phyloP scores from a whole-genome alignment of 495 filamentous ascomycete species.

The Niebla homalea region DNA sequence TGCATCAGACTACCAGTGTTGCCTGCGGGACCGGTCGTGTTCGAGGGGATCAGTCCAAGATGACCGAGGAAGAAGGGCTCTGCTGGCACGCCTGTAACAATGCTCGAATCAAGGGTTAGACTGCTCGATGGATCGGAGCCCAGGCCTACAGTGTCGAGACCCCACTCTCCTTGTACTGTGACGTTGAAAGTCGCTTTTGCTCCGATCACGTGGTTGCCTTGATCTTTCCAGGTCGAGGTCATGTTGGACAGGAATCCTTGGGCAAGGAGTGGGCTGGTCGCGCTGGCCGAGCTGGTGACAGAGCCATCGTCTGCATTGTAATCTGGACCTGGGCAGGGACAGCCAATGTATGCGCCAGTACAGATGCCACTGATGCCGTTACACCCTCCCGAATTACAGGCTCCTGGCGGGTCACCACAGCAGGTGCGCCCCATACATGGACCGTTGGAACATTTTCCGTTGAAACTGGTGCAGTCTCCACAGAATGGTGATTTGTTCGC shows the following conservation, averaged over 20 bases:
- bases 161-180: slow-evolving; percentile 28
- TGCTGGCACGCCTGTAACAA: slow-evolving; percentile 31
- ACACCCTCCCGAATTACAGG: slow-evolving; percentile 12
- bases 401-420: slow-evolving; percentile 6
- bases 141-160: slow-evolving; percentile 35
- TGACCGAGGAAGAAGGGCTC: slow-evolving; percentile 33
- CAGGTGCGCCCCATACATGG: slow-evolving; percentile 9
- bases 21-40: slow-evolving; percentile 31
- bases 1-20: slow-evolving; percentile 34
- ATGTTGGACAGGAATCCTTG: slow-evolving; percentile 18
- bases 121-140: slow-evolving; percentile 23
- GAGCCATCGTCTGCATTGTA: slow-evolving; percentile 2
- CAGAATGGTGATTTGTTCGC: slow-evolving; percentile 15
- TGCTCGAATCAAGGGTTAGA: slow-evolving; percentile 29
- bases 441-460: slow-evolving; percentile 14
- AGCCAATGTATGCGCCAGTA: slow-evolving; percentile 13
- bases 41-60: slow-evolving; percentile 35
- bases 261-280: slow-evolving; percentile 4
- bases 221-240: slow-evolving; percentile 33
- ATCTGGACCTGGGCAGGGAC: slow-evolving; percentile 10
- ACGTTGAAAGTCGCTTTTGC: slow-evolving; percentile 30
- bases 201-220: slow-evolving; percentile 23
- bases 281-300: background rate
- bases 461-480: slow-evolving; percentile 5
- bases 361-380: slow-evolving; percentile 14